These are phyloP conservation scores for Syncephalis fuscata DNA, from an alignment of 371 early-diverging fungal species.

Conservation along the genomic window DNA sequence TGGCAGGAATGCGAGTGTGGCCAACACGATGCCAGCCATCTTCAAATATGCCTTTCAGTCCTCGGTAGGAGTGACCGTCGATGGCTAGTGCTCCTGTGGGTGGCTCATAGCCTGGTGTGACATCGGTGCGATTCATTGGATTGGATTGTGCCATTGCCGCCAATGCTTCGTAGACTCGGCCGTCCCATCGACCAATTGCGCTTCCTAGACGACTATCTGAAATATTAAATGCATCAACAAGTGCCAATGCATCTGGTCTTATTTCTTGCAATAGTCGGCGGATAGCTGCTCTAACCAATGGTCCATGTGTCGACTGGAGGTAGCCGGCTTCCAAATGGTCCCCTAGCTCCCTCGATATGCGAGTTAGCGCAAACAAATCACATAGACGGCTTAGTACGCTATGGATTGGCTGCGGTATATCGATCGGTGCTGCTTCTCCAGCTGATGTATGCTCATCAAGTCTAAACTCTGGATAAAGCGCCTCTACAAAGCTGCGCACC, in stretches of 20 bases:
- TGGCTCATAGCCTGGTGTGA: too few relatives aligned
- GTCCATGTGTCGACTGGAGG: conserved; percentile 22
- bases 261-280: conserved; percentile 15
- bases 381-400: conserved; percentile 15
- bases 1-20: too few relatives aligned
- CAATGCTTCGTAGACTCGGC: conserved; percentile 33
- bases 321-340: conserved; percentile 39
- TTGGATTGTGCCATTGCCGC: too few relatives aligned
- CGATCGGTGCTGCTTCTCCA: neutral
- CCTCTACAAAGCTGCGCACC: too few relatives aligned
- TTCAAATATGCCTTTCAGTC: too few relatives aligned
- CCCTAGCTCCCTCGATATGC: conserved; percentile 41
- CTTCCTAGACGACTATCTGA: conserved; percentile 58
- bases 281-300: conserved; percentile 22
- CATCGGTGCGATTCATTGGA: too few relatives aligned
- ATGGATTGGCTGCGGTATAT: too few relatives aligned
- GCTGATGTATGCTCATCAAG: neutral
- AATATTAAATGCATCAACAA: conserved; percentile 62
- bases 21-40: too few relatives aligned
- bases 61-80: too few relatives aligned
- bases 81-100: too few relatives aligned
- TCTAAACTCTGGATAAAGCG: too few relatives aligned
- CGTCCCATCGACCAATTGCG: conserved; percentile 56
- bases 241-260: conserved; percentile 47
- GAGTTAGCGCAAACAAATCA: conserved; percentile 35